Base-by-base conservation (phyloP, 2,329 filamentous ascomycete genomes). In the Aureobasidium sp. region DNA sequence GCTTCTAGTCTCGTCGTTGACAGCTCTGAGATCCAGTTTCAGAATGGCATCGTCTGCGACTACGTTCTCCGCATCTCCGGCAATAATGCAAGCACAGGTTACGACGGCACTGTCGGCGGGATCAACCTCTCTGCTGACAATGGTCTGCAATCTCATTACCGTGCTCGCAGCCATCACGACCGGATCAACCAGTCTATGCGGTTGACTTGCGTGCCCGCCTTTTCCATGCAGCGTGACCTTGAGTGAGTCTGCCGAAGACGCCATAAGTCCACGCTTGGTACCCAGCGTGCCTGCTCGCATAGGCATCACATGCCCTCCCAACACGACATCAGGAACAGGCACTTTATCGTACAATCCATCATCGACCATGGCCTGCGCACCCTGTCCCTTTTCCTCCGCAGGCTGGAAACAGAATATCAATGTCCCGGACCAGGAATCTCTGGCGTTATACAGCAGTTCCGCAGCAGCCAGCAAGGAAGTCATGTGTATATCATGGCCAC, bases 401-500 rank as follows among this genome's bases (percentile, higher is more conserved):
- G 87, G 87, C 67, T 90, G 87, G 70, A 89, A 90, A 2, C 84
- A 71, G 7, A 87, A 70, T 5, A 90, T 73, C 22, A 89, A 67
- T 0, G 84, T 89, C 0, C 87, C 87, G 11, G 70, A 75, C 87
- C 87, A 90, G 0, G 65, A 36, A 0, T 77, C 66, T n/a, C 71
- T 75, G 0, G 74, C 70, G 0, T 70, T 71, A 1, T 77, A 71
- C 0, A 90, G 74, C 0, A 79, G 74, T 22, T 80, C 75, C 0
- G 83, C 79, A 0, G 82, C 80, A 0, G 79, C 86, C 1, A 88
- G 75, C 3, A 88, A 74, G 36, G 76, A 75, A 0, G 83, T 78
- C 29, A 87, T 82, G 68, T 89, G 85, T 75, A 86, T 83, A 66
- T 87, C 85, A 67, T 88, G 86, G 0, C 86, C 86, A 69, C 85